Base-by-base conservation (phyloP, 2,329 filamentous ascomycete genomes). In the Diaporthe aspalathi region DNA sequence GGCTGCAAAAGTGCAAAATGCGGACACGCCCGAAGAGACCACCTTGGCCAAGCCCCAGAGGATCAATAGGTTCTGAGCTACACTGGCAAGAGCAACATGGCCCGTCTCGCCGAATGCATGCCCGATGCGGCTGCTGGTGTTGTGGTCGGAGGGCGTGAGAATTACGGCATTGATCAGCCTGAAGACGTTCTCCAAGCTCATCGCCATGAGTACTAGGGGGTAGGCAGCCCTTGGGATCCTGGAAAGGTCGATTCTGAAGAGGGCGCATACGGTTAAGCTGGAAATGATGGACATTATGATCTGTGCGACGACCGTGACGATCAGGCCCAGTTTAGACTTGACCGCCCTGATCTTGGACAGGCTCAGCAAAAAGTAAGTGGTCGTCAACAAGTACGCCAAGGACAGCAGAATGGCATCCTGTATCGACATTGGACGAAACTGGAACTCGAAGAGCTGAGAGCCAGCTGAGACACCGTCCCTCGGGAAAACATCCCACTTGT, bases 141-240 rank as follows among this genome's bases (percentile, higher is more conserved):
- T 89, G 78, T 92, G 88, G 74, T 93, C 90, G 0, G 91, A 84
- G 0, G 92, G 90, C 0, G 92, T 94, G 69, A 91, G 84, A 43
- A 95, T 90, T 49, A 95, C 91, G 8, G 91, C 90, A 77, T 94
- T 94, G 79, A 95, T 93, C 45, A 95, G 83, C 22, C 92, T 87
- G 76, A 94, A 92, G 74, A 93, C 92, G 76, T 95, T 94, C 76
- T 94, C 93, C 40, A 95, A 83, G 63, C 93, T 94, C 82, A 94
- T 91, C 49, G 91, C 88, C 49, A 94, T 85, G 11, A 95, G 88
- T n/a, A 94, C 91, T 12, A 94, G 86, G 0, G 93, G 93, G 77
- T 94, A 95, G 45, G 90, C 90, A 67, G 91, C 91, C 72, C 90
- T 87, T 3, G 93, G 93, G 63, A 95, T 92, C 74, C 89, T 90